A percentile compares a stretch with the other conserved stretches of the same genome.
Conservation (phyloP, 805 yeast species). For the Kazachstania martiniae region DNA sequence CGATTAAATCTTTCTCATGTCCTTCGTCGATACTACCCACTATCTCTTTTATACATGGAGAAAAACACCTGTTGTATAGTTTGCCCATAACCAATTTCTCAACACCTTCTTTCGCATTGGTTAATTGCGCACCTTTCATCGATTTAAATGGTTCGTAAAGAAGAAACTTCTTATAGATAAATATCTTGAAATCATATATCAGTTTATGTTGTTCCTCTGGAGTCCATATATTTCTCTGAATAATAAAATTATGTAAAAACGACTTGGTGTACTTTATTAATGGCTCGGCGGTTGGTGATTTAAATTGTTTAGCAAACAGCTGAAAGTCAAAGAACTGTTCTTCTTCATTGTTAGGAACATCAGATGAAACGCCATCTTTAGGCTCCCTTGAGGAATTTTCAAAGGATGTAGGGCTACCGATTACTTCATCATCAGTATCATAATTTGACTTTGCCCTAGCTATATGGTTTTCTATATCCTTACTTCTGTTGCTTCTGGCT, state of each 20-base stretch:
- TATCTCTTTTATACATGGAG: conserved; percentile 40
- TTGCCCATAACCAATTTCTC: conserved; percentile 90
- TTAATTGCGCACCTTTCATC: conserved; percentile 40
- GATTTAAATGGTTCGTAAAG: conserved; percentile 63
- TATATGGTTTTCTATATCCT: too few species aligned
- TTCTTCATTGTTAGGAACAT: conserved; percentile 9
- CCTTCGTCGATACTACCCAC: conserved; percentile 34
- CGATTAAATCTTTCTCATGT: conserved; percentile 51
- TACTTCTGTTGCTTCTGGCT: too few species aligned
- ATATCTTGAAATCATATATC: conserved; percentile 62
- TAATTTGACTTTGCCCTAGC: too few species aligned
- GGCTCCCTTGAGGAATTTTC: too few species aligned
- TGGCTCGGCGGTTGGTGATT: conserved; percentile 74
- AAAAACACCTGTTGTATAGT: conserved; percentile 63
- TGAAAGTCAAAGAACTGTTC: conserved; percentile 66
- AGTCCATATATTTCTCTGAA: conserved; percentile 53
- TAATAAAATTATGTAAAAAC: conserved; percentile 60
- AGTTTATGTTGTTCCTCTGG: conserved; percentile 70
- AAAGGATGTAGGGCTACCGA: too few species aligned
- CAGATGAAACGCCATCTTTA: too few species aligned
- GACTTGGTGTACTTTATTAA: conserved; percentile 77
- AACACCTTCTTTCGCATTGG: conserved; percentile 78
- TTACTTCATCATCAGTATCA: too few species aligned
- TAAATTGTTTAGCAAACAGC: conserved; percentile 58
- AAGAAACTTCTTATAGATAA: conserved; percentile 53